Evolutionary conservation across 129 eudicot genomes (phyloP), one percentile per base, ranked within the genome.

Genomic region (Flaveria linearis): DNA sequence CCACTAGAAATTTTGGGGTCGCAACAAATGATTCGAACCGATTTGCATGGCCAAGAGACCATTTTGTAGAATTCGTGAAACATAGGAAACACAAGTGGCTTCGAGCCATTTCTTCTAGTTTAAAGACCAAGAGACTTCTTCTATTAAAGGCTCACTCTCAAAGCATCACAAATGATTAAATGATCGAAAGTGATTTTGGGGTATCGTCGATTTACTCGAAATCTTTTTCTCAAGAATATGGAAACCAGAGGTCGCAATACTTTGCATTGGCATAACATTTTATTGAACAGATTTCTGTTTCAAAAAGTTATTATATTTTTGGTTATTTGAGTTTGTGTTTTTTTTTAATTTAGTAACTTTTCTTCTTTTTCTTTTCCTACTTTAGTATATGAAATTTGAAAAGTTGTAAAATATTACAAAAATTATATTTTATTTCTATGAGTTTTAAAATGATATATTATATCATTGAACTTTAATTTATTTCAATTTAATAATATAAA

Each of bases 111-210:
- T 62, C 68, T 10, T 18, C 68, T 62, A 26, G 28, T 62, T 28
- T 62, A 62, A 62, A 62, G 68, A 14, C 68, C 43, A 12, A 23
- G 68, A 26, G 33, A 61, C 68, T 62, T 62, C 68, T 62, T 28
- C 68, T 62, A 62, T 62, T 62, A 62, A 62, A 62, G 39, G 68
- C 43, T 62, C 68, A 62, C 68, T 12, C 68, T 61, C 68, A 53
- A n/a, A 17, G 60, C 60, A 52, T 52, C 22, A 60, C 63, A 57
- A 2, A 57, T 57, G 33, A 2, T 57, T 20, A 5, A 11, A 28
- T 25, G 30, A 12, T 12, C 9, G 25, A 13, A 61, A 61, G 26
- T 25, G 68, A 5, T 28, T 25, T 62, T 62, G 68, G 68, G 30
- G 43, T 28, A 62, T 23, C 64, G 0, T 57, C 43, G 68, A 28